Percentiles rank a stretch among this genome's conserved stretches.
Evolutionary conservation across 352 stramenopile species (phyloP).

Genomic region (Phytophthora vignae): DNA sequence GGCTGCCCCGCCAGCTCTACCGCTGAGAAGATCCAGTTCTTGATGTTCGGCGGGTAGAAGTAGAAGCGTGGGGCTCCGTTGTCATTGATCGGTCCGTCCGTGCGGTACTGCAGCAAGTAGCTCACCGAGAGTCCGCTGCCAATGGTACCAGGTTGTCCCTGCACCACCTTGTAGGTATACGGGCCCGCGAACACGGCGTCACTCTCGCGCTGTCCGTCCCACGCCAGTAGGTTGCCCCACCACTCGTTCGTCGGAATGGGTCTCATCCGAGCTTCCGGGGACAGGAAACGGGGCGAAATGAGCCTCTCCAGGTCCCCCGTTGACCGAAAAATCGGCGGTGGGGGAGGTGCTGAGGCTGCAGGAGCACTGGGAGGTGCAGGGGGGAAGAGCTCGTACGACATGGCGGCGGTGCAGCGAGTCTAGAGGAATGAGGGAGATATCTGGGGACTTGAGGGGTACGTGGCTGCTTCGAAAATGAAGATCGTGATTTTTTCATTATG

Average conservation of each 20-base stretch:
- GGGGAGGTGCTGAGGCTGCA: constrained; percentile 22
- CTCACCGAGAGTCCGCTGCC: constrained; percentile 64
- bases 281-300: constrained; percentile 59
- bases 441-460: constrained; percentile 12
- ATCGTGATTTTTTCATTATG: constrained; percentile 14
- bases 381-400: constrained; percentile 34
- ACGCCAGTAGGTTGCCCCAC: constrained; percentile 87
- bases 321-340: constrained; percentile 50
- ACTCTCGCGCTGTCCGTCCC: constrained; percentile 60
- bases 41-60: constrained; percentile 78
- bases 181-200: constrained; percentile 78
- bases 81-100: constrained; percentile 73
- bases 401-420: constrained; percentile 10
- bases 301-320: constrained; percentile 61
- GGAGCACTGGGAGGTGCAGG: constrained; percentile 9
- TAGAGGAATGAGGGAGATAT: constrained; percentile 2
- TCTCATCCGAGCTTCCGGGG: constrained; percentile 24
- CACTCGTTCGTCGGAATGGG: constrained; percentile 84
- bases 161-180: constrained; percentile 73
- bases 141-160: constrained; percentile 38
- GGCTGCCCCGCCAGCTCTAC: constrained; percentile 44
- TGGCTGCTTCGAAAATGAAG: constrained; percentile 33
- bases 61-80: constrained; percentile 88
- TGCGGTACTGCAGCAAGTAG: constrained; percentile 80
- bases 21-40: constrained; percentile 79